Percentiles rank a stretch among this genome's conserved stretches.
Evolutionary conservation across 73 alveolate genomes (phyloP).

Genomic region (Effrenium voratum): DNA sequence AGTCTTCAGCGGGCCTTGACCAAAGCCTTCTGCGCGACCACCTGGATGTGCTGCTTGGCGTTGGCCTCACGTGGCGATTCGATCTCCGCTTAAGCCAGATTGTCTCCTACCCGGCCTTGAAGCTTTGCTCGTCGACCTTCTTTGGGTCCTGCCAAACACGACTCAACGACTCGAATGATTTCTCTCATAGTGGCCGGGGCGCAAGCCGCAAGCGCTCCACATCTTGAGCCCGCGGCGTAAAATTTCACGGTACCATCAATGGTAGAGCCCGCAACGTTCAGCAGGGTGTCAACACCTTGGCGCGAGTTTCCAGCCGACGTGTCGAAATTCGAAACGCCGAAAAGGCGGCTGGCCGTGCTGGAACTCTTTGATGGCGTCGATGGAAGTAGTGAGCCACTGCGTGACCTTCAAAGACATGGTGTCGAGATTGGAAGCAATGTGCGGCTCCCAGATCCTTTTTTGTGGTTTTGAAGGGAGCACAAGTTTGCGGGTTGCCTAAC

Average conservation of each 20-base stretch:
- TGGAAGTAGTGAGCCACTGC: constrained; percentile 49
- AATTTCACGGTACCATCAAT: constrained; percentile 35
- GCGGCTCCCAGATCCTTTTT: too few species aligned
- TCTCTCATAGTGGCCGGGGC: too few species aligned
- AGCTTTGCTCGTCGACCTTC: neutral
- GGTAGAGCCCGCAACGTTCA: constrained; percentile 63
- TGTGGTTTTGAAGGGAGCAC: too few species aligned
- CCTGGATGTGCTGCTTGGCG: neutral
- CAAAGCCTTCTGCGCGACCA: neutral
- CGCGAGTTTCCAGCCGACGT: neutral
- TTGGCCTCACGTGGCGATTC: neutral
- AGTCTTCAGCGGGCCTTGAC: too few species aligned
- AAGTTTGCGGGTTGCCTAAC: neutral
- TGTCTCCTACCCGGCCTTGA: neutral
- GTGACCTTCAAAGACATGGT: too few species aligned
- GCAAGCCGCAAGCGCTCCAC: too few species aligned
- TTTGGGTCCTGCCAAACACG: too few species aligned
- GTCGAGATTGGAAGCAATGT: too few species aligned
- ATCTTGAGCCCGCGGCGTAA: neutral
- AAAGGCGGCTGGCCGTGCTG: constrained; percentile 6
- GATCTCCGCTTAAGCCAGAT: too few species aligned
- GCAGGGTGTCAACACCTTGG: constrained; percentile 52
- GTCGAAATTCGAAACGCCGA: neutral
- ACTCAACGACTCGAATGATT: too few species aligned
- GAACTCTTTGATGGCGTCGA: constrained; percentile 19